Percentiles rank a stretch among this genome's conserved stretches.
Evolutionary conservation across 176 grass and related monocot species (phyloP).

Genomic region (Phyllostachys edulis): DNA sequence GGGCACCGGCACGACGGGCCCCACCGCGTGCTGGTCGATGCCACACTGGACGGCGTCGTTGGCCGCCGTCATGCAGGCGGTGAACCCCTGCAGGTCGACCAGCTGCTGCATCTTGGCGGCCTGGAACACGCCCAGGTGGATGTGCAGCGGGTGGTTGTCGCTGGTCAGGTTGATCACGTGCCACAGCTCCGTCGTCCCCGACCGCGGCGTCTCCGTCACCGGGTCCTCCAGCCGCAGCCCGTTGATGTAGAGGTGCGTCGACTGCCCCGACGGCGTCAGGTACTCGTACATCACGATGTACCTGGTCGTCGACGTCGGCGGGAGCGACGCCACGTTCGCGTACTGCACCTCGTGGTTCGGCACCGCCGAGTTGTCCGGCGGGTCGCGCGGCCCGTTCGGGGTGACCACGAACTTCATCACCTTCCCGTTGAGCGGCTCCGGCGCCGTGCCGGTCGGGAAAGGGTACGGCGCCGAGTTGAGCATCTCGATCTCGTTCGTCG

Average conservation of each 20-base stretch:
- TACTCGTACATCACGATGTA: constrained; percentile 75
- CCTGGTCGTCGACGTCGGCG: constrained; percentile 24
- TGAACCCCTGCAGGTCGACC: constrained; percentile 37
- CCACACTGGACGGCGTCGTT: constrained; percentile 52
- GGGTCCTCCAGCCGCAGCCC: constrained; percentile 47
- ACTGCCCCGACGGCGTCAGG: constrained; percentile 37
- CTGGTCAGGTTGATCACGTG: constrained; percentile 73
- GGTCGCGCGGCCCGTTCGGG: background rate
- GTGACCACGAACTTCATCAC: constrained; percentile 45
- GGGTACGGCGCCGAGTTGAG: constrained; percentile 37
- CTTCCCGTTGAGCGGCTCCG: constrained; percentile 29
- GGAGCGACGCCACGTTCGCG: constrained; percentile 7
- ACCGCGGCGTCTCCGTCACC: constrained; percentile 58
- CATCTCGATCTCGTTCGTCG: constrained; percentile 24
- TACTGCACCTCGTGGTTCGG: constrained; percentile 28
- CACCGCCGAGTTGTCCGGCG: constrained; percentile 32
- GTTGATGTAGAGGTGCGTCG: constrained; percentile 74
- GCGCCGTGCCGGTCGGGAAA: constrained; percentile 18
- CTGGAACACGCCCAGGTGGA: constrained; percentile 61
- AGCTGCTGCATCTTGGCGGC: constrained; percentile 40
- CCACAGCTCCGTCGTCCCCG: constrained; percentile 70
- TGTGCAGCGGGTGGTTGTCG: constrained; percentile 70
- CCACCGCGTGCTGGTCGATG: constrained; percentile 18
- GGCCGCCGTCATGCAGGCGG: constrained; percentile 54
- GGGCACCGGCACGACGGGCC: constrained; percentile 26